phyloP scores from a whole-genome alignment of 306 rosid genomes.

The Cajanus cajan region DNA sequence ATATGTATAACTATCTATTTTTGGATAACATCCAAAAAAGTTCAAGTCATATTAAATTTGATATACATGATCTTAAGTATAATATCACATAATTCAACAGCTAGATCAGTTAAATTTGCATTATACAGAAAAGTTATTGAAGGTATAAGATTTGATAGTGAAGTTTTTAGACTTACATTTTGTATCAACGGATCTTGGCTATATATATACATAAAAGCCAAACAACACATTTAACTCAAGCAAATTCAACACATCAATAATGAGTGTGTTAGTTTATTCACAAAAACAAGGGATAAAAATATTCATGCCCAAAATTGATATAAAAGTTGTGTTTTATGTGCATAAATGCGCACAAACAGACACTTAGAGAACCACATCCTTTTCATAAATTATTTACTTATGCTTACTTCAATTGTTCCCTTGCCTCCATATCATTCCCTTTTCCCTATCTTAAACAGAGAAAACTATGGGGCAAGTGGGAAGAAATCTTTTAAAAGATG shows the following conservation, averaged over 20 bases:
- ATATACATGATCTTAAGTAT: too few relatives aligned
- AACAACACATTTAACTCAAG: background rate
- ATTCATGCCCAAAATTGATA: background rate
- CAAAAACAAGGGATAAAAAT: background rate
- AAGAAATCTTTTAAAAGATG: background rate
- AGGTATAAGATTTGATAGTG: too few relatives aligned
- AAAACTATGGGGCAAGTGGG: background rate
- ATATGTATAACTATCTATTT: too few relatives aligned
- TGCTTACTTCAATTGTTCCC: background rate
- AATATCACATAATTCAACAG: too few relatives aligned
- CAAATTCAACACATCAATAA: background rate
- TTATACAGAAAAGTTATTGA: too few relatives aligned
- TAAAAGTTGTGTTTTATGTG: background rate
- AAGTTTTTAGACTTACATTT: too few relatives aligned
- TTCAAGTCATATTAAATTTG: too few relatives aligned
- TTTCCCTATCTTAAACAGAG: background rate
- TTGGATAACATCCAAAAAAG: too few relatives aligned
- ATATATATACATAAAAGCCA: background rate
- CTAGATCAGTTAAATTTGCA: too few relatives aligned
- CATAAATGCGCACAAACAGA: background rate
- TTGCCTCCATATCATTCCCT: background rate
- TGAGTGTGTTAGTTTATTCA: background rate
- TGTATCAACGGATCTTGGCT: too few relatives aligned
- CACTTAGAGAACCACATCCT: background rate
- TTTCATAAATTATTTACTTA: background rate